These are phyloP conservation scores for Termitomyces sp. DNA, from an alignment of 768 basidiomycete species.

Conservation along the genomic window DNA sequence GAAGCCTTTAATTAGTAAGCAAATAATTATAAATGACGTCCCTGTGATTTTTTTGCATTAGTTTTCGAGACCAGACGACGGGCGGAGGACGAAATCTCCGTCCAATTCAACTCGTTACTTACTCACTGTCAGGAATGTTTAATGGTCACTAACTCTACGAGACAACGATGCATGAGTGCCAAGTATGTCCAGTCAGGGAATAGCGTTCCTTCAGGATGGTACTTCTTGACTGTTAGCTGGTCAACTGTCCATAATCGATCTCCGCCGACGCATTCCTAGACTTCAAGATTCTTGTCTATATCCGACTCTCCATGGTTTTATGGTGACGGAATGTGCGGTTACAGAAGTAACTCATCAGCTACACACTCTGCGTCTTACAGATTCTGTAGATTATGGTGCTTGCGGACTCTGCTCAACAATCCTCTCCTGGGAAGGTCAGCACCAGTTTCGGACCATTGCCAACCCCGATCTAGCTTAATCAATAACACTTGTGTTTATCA, in stretches of 20 bases:
- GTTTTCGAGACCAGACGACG: neutral
- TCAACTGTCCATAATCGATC: neutral
- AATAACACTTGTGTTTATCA: too few species aligned
- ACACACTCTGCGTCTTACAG: neutral
- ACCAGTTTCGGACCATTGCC: neutral
- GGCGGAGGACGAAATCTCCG: neutral
- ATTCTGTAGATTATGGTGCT: neutral
- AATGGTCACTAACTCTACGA: neutral
- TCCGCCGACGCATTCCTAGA: neutral
- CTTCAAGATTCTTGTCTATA: neutral
- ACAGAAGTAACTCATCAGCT: neutral
- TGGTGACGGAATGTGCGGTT: neutral
- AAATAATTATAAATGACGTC: neutral
- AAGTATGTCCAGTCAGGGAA: neutral
- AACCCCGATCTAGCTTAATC: neutral
- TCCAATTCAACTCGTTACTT: neutral
- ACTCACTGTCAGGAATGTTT: neutral
- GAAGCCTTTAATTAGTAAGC: too few species aligned
- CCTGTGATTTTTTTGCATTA: neutral
- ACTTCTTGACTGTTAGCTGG: neutral
- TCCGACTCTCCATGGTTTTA: neutral
- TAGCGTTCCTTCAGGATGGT: neutral
- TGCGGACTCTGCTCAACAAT: neutral
- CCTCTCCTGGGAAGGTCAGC: neutral
- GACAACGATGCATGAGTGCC: neutral